Percentiles rank a stretch among this genome's conserved stretches.
Evolutionary conservation across 345 rosid species (phyloP).

Genomic region (Syzygium aromaticum): DNA sequence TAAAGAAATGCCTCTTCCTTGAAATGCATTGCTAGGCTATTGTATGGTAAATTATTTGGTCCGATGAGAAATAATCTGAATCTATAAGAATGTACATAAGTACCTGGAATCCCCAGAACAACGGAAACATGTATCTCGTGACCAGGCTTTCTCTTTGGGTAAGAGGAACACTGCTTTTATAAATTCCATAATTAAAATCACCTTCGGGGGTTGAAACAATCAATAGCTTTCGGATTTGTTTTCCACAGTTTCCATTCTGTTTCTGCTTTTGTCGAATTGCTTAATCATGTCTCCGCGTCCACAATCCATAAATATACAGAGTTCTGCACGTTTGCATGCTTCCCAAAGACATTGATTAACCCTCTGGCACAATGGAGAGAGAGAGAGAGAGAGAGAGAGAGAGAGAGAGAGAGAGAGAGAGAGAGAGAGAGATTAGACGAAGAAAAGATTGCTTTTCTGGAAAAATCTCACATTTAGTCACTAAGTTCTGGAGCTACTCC

Average conservation of each 20-base stretch:
- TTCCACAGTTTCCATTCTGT: not conserved
- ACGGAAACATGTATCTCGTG: slow-evolving; percentile 65
- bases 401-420: too few relatives aligned
- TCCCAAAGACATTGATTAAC: slow-evolving; percentile 71
- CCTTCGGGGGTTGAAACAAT: slow-evolving; percentile 25
- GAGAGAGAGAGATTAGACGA: not conserved
- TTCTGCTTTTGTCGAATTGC: accelerated
- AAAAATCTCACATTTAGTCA: not conserved
- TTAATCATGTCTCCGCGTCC: slow-evolving; percentile 11
- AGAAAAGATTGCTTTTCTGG: not conserved
- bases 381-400: not conserved
- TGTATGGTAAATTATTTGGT: not conserved
- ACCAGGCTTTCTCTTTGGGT: slow-evolving; percentile 23
- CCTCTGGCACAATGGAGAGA: slow-evolving; percentile 38
- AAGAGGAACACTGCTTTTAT: slow-evolving; percentile 41
- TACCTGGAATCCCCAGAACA: slow-evolving; percentile 98
- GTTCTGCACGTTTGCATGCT: slow-evolving; percentile 19
- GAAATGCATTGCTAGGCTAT: not conserved
- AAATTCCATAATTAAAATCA: slow-evolving; percentile 53
- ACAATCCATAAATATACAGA: slow-evolving; percentile 48
- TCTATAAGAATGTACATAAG: not conserved
- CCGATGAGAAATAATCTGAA: not conserved
- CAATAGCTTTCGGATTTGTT: slow-evolving; percentile 9
- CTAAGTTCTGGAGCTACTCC: not conserved
- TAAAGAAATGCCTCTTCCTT: not conserved